Conservation (phyloP, 257 asterid species). For the Lycium ferocissimum region DNA sequence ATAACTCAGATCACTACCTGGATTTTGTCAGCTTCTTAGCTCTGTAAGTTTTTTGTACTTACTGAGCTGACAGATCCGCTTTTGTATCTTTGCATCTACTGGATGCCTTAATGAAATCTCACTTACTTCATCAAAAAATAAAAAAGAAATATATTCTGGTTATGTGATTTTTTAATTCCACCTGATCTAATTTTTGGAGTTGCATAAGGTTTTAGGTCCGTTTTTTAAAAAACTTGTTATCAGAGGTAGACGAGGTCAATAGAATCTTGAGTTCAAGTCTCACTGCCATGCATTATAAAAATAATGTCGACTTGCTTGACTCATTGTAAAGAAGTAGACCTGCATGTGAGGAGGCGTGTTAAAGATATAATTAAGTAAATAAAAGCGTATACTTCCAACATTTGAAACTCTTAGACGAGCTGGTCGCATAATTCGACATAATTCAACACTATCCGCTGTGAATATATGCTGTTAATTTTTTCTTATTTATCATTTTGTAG, state of each 20-base stretch:
- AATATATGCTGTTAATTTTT: slow-evolving; percentile 2
- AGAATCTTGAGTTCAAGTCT: not conserved
- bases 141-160: not conserved
- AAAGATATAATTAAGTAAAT: not conserved
- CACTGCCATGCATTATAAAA: not conserved
- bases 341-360: not conserved
- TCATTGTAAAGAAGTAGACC: not conserved
- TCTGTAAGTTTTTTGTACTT: too few species aligned
- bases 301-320: not conserved
- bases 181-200: not conserved
- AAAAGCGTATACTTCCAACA: not conserved
- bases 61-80: too few species aligned
- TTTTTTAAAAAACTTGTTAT: not conserved
- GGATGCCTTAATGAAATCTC: too few species aligned
- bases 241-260: not conserved
- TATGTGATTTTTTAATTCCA: not conserved
- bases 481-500: slow-evolving; percentile 1
- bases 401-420: not conserved
- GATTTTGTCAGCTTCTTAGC: too few species aligned
- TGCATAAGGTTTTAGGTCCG: not conserved
- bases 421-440: not conserved
- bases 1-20: too few species aligned
- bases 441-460: not conserved
- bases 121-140: not conserved
- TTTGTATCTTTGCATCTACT: too few species aligned